Percentiles rank a stretch among this genome's conserved stretches.
These are phyloP conservation scores for Tolypocladium ophioglossoides DNA, from an alignment of 2,329 filamentous ascomycete species.

Conservation along the genomic window DNA sequence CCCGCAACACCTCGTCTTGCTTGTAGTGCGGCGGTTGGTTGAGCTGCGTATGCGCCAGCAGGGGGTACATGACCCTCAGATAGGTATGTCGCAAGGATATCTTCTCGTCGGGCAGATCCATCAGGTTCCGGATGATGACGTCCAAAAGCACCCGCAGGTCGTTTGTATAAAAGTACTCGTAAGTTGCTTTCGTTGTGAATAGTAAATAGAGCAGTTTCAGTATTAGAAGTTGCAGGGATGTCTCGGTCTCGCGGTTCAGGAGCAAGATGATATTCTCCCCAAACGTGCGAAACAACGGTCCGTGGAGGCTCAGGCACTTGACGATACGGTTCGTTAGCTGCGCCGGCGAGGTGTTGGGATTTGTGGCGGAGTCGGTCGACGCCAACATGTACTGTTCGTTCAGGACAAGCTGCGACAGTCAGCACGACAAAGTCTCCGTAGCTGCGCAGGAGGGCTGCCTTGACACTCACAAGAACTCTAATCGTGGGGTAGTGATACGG, in stretches of 20 bases:
- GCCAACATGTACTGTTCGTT: conserved; percentile 98
- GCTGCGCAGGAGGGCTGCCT: too few relatives aligned
- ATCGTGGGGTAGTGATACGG: conserved; percentile 96
- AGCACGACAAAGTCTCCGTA: conserved; percentile 2
- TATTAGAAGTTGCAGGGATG: conserved; percentile 89
- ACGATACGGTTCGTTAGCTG: conserved; percentile 85
- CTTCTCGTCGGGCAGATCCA: conserved; percentile 83
- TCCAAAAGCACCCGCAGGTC: conserved; percentile 89
- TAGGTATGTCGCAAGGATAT: conserved; percentile 80
- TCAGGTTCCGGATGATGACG: conserved; percentile 92
- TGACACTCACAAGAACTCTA: conserved; percentile 63
- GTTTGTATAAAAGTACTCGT: conserved; percentile 98
- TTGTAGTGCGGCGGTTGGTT: conserved; percentile 85
- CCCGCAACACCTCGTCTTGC: conserved; percentile 66
- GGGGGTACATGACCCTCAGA: conserved; percentile 79
- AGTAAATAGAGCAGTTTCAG: conserved; percentile 90
- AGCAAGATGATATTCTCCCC: conserved; percentile 95
- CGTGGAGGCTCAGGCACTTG: conserved; percentile 76
- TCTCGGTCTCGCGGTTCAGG: conserved; percentile 89
- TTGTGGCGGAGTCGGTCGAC: conserved; percentile 40
- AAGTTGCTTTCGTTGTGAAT: conserved; percentile 83
- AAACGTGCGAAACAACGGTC: conserved; percentile 80
- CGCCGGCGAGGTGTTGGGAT: conserved; percentile 24
- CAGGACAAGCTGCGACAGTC: conserved; percentile 60
- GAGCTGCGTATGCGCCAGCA: conserved; percentile 86